Evolutionary conservation across 2,329 filamentous ascomycete genomes (phyloP).

Genomic region (Apiospora arundinis): DNA sequence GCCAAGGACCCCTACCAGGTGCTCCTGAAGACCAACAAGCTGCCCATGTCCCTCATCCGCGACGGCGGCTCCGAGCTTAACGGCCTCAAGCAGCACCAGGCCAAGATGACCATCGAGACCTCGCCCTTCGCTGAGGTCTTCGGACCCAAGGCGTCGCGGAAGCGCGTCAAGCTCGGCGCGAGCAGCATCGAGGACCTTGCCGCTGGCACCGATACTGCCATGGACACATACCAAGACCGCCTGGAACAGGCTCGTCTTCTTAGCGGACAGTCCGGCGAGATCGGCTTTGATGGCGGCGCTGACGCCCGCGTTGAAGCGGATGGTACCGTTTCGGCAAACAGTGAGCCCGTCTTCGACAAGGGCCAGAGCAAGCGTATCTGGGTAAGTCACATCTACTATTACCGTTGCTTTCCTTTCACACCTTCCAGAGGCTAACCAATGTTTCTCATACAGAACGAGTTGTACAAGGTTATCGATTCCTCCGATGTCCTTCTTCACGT

Average conservation of each 20-base stretch:
- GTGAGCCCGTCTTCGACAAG: constrained; percentile 90
- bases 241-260: constrained; percentile 80
- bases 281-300: constrained; percentile 48
- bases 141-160: constrained; percentile 90
- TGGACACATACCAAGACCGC: constrained; percentile 81
- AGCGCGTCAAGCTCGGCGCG: constrained; percentile 87
- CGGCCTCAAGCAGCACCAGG: constrained; percentile 88
- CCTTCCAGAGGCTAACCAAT: neutral
- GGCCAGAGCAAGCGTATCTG: constrained; percentile 68
- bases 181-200: constrained; percentile 83
- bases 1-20: constrained; percentile 91
- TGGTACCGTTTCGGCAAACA: constrained; percentile 65
- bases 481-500: constrained; percentile 97
- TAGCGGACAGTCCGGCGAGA: constrained; percentile 69
- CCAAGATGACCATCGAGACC: constrained; percentile 91
- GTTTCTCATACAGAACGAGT: constrained; percentile 21
- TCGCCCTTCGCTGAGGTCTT: constrained; percentile 89
- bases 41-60: constrained; percentile 92
- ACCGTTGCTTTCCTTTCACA: neutral
- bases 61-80: constrained; percentile 77
- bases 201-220: constrained; percentile 77
- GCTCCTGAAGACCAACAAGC: constrained; percentile 94
- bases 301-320: constrained; percentile 42
- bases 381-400: neutral
- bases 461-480: constrained; percentile 90